A percentile compares a stretch with the other conserved stretches of the same genome.
Conservation (phyloP, 2,329 filamentous ascomycete genomes). For the Geosmithia flava region DNA sequence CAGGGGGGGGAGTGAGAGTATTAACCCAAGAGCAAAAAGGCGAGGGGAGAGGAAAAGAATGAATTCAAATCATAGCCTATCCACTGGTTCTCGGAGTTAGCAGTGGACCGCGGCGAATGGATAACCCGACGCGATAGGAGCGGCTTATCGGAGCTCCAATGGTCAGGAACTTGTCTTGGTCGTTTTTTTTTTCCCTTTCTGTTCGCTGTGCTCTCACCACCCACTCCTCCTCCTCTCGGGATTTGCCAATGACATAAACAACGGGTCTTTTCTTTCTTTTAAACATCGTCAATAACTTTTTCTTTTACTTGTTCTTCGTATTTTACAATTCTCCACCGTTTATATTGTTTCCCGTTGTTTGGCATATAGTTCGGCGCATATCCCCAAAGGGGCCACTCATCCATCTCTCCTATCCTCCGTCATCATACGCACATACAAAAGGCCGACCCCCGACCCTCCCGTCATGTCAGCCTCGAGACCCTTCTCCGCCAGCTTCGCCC, state of each 20-base stretch:
- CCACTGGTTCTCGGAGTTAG: neutral
- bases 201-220: too few relatives aligned
- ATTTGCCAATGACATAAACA: too few relatives aligned
- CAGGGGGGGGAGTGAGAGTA: too few relatives aligned
- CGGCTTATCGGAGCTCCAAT: slow-evolving; percentile 8
- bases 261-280: too few relatives aligned
- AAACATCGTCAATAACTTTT: too few relatives aligned
- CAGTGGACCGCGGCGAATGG: slow-evolving; percentile 17
- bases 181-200: too few relatives aligned
- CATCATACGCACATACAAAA: slow-evolving; percentile 6
- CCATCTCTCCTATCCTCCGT: neutral
- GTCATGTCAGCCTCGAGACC: slow-evolving; percentile 11
- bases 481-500: slow-evolving; percentile 17
- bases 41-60: slow-evolving; percentile 3
- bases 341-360: too few relatives aligned
- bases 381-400: too few relatives aligned
- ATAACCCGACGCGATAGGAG: slow-evolving; percentile 19
- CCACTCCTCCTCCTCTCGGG: too few relatives aligned
- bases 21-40: neutral
- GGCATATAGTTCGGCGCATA: neutral
- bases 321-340: too few relatives aligned
- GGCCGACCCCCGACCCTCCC: neutral
- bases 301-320: too few relatives aligned
- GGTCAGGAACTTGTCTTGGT: too few relatives aligned
- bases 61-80: slow-evolving; percentile 6